Percentiles rank a stretch among this genome's conserved stretches.
phyloP scores from a whole-genome alignment of 2,329 filamentous ascomycete species.

The Colletotrichum trifolii region DNA sequence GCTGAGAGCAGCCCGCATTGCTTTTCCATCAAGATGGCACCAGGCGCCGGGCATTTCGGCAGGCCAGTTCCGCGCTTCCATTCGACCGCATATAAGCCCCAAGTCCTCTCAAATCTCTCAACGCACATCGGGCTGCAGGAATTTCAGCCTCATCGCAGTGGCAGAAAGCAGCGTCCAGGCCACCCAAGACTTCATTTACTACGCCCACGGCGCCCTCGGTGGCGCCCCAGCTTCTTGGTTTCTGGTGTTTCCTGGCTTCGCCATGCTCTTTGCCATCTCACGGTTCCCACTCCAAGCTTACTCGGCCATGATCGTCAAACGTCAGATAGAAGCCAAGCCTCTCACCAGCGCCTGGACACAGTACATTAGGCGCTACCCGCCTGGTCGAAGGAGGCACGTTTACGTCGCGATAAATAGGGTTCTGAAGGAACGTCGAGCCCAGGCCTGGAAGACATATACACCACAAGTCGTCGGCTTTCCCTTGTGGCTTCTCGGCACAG shows the following conservation, averaged over 20 bases:
- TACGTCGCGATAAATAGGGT: slow-evolving; percentile 41
- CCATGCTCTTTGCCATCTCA: slow-evolving; percentile 55
- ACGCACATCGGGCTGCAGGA: neutral
- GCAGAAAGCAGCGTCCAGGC: slow-evolving; percentile 35
- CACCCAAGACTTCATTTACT: slow-evolving; percentile 6
- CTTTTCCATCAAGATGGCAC: slow-evolving; percentile 3
- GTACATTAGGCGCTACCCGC: neutral
- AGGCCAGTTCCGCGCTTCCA: slow-evolving; percentile 9
- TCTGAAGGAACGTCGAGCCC: slow-evolving; percentile 53
- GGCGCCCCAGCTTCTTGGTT: slow-evolving; percentile 52
- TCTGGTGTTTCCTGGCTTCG: slow-evolving; percentile 63
- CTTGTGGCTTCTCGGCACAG: slow-evolving; percentile 62
- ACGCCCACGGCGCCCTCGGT: slow-evolving; percentile 56
- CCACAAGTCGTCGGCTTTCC: slow-evolving; percentile 54
- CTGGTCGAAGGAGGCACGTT: neutral
- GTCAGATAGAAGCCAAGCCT: slow-evolving; percentile 43
- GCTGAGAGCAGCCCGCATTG: slow-evolving; percentile 17
- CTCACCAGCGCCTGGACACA: slow-evolving; percentile 46
- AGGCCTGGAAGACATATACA: slow-evolving; percentile 58
- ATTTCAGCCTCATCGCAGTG: slow-evolving; percentile 43
- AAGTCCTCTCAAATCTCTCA: neutral
- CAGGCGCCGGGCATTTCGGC: slow-evolving; percentile 15
- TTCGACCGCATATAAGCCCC: slow-evolving; percentile 12
- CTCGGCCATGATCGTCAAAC: slow-evolving; percentile 43
- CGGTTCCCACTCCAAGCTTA: slow-evolving; percentile 61